Base-by-base conservation (phyloP, 208 protist species). In the Herpetomonas samuelpessoai region DNA sequence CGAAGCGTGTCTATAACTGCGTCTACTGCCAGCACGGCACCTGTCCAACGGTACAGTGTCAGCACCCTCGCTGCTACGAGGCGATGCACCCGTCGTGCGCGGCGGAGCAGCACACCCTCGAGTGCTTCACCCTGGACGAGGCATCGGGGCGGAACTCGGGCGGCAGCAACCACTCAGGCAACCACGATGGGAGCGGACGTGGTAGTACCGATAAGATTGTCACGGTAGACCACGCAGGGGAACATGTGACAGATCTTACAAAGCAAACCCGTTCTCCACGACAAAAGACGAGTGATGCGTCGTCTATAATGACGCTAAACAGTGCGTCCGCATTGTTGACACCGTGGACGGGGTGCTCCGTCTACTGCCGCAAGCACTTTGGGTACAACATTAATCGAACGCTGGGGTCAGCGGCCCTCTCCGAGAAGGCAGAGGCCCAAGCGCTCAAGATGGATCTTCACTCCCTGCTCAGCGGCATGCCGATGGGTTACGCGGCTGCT, bases 61-160 rank as follows among this genome's bases (percentile, higher is more conserved):
- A 70, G 22, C 74, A 88, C 65, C 73, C 77, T 1, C 65, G 71
- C 38, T 93, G 86, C 71, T 86, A 83, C 41, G 80, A 79, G 54
- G 47, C 54, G 12, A 85, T 93, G 75, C 86, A 93, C 62, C 75
- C 86, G 26, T 71, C 78, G 18, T 93, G 86, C 38, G 86, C 81
- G 18, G 73, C 75, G 19, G 69, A 71, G 55, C 76, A 74, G 9
- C 74, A 78, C 45, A 79, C 80, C 6, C 39, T 82, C 2, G 82
- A 90, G 55, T 88, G 81, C 58, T 73, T 73, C 51, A 52, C 57
- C 18, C 4, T 48, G 3, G 31, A 59, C 29, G 35, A 31, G 16
- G 35, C 9, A 14, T 18, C 9, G 6, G 35, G 35, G 35, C 35
- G 35, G 35, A 41, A 41, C 35, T 41, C 35, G 9, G 35, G 35